Conservation (phyloP, 2,329 filamentous ascomycete genomes). For the Neofusicoccum sp. region DNA sequence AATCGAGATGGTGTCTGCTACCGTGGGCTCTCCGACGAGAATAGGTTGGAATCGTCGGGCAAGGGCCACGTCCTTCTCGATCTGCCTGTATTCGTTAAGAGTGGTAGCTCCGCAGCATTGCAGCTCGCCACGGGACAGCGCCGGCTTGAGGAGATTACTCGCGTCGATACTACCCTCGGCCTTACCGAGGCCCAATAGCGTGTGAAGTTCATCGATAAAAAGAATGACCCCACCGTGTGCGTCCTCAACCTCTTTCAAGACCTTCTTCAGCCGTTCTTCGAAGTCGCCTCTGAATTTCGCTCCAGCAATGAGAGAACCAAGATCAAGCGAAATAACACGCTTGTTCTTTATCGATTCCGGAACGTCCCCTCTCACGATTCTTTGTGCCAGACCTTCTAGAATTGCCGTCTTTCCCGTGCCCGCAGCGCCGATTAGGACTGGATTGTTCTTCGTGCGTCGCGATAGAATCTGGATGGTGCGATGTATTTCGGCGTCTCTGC, state of each 20-base stretch:
- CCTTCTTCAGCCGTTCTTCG: constrained; percentile 88
- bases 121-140: constrained; percentile 86
- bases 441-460: constrained; percentile 92
- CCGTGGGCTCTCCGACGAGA: constrained; percentile 84
- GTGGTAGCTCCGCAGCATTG: constrained; percentile 97
- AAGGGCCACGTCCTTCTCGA: constrained; percentile 94
- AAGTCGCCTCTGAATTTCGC: constrained; percentile 97
- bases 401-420: constrained; percentile 95
- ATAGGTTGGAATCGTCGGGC: constrained; percentile 95
- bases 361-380: constrained; percentile 90
- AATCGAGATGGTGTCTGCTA: constrained; percentile 93
- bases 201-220: constrained; percentile 95
- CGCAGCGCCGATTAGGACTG: constrained; percentile 87
- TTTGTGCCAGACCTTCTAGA: constrained; percentile 83
- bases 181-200: constrained; percentile 87
- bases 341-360: constrained; percentile 97
- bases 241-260: constrained; percentile 87
- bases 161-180: constrained; percentile 96
- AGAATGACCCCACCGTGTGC: constrained; percentile 88
- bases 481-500: constrained; percentile 87
- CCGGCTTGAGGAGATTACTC: constrained; percentile 91
- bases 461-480: constrained; percentile 93
- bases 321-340: constrained; percentile 80
- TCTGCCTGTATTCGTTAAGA: constrained; percentile 84
- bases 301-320: constrained; percentile 91